Conservation (phyloP, 768 basidiomycete genomes). For the Serendipita vermifera region DNA sequence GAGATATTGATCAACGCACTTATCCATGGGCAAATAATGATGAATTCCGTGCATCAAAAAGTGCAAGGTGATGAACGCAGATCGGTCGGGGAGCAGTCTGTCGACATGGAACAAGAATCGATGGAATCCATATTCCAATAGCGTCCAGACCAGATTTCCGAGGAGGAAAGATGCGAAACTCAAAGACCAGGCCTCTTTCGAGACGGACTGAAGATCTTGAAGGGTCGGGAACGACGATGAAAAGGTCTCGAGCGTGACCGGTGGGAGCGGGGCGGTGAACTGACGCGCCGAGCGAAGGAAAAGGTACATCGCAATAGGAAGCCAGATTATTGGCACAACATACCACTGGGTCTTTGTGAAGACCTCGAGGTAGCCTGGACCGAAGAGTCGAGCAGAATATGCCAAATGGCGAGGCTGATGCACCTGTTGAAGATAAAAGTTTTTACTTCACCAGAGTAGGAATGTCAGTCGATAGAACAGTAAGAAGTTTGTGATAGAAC, state of each 20-base stretch:
- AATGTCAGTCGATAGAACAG: not conserved
- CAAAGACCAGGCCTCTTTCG: conserved; percentile 35
- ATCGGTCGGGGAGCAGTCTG: conserved; percentile 67
- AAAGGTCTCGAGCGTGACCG: conserved; percentile 9
- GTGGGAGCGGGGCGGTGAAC: conserved; percentile 29
- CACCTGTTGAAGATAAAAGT: conserved; percentile 90
- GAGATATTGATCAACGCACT: conserved; percentile 31
- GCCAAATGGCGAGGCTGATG: conserved; percentile 87
- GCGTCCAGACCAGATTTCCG: conserved; percentile 87
- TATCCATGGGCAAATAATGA: conserved; percentile 95
- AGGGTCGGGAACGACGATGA: conserved; percentile 37
- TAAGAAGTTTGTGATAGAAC: conserved; percentile 16
- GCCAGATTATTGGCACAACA: conserved; percentile 84
- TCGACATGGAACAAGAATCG: conserved; percentile 98
- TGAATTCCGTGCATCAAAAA: conserved; percentile 93
- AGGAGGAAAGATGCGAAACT: conserved; percentile 57
- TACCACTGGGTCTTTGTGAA: conserved; percentile 87
- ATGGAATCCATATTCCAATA: conserved; percentile 86
- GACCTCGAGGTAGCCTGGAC: conserved; percentile 69
- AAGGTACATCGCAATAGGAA: conserved; percentile 71
- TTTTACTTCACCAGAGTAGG: conserved; percentile 44
- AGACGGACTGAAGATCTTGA: not conserved
- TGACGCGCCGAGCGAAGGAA: conserved; percentile 71
- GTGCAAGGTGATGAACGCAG: conserved; percentile 68
- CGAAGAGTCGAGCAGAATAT: conserved; percentile 79